Evolutionary conservation across 2,329 filamentous ascomycete genomes (phyloP), one percentile per base, ranked within the genome.

Genomic region (Trichoderma guizhouense): DNA sequence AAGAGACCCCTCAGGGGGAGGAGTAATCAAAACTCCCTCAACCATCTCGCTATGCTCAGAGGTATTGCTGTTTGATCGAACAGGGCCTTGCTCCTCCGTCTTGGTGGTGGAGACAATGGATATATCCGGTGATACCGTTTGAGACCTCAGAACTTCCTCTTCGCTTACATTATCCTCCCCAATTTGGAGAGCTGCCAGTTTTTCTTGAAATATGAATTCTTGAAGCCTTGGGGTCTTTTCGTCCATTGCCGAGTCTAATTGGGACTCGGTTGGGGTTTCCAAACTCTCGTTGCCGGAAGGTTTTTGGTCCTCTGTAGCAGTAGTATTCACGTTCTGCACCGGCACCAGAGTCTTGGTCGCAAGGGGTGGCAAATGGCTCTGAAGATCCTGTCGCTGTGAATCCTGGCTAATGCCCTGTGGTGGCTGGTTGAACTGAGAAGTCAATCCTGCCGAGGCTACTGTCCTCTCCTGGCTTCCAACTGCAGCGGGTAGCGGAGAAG

Each of bases 111-210:
- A 73, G n/a, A 39, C 15, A 5, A 73, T 57, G 11, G 72, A 73
- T 47, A 73, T 69, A 39, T 71, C 72, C 7, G 72, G 69, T 7
- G 72, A 69, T 21, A 72, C 71, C 7, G 71, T 72, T 8, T 64
- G 58, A 8, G 71, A 62, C 47, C 71, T 67, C 36, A 60, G 32
- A 7, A 72, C 18, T 11, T 55, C 64, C 18, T 72, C 69, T 47
- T 58, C 60, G 21, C 39, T 64, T 18, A 64, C 69, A 28, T 26
- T 24, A 24, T 72, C 71, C 3, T 32, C 24, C 9, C 55, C 26
- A 7, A 43, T 7, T 21, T 53, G 36, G 3, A 68, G 64, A 21
- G 30, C 55, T 18, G 55, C 57, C n/a, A 72, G 26, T 21, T 68
- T 68, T 8, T 67, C 57, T 34, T 68, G 60, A 4, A 72, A 72